phyloP scores from a whole-genome alignment of 306 rosid species.

The Aeschynomene evenia region DNA sequence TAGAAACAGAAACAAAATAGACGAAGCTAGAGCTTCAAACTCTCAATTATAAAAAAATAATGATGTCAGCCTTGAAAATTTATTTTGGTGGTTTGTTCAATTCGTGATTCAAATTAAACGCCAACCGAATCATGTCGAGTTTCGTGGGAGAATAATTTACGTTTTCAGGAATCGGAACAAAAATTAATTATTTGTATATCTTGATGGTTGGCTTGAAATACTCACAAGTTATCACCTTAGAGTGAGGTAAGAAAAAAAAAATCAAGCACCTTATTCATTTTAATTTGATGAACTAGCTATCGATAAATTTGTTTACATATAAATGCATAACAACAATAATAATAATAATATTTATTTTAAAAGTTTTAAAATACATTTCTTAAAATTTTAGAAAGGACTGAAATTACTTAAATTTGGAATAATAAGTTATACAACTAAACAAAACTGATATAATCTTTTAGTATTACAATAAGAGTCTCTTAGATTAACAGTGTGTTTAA shows the following conservation, averaged over 20 bases:
- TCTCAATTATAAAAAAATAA: not conserved
- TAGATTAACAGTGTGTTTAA: too few species aligned
- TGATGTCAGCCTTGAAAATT: not conserved
- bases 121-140: not conserved
- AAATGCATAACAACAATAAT: too few species aligned
- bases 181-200: not conserved
- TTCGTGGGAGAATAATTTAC: slow-evolving; percentile 1
- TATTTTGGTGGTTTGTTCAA: slow-evolving; percentile 5
- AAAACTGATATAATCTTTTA: too few species aligned
- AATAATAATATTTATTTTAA: too few species aligned
- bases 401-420: too few species aligned
- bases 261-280: not conserved
- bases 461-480: too few species aligned
- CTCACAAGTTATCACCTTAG: not conserved
- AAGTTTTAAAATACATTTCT: too few species aligned
- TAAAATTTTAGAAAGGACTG: too few species aligned
- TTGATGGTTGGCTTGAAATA: not conserved
- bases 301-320: too few species aligned
- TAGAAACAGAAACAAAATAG: not conserved
- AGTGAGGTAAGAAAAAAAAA: not conserved
- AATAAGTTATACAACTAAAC: too few species aligned
- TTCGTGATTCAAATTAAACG: not conserved
- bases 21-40: slow-evolving; percentile 18
- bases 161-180: not conserved
- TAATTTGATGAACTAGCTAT: not conserved